These are phyloP conservation scores for Thalia dealbata DNA, from an alignment of 176 grass and related monocot genomes.

Conservation along the genomic window DNA sequence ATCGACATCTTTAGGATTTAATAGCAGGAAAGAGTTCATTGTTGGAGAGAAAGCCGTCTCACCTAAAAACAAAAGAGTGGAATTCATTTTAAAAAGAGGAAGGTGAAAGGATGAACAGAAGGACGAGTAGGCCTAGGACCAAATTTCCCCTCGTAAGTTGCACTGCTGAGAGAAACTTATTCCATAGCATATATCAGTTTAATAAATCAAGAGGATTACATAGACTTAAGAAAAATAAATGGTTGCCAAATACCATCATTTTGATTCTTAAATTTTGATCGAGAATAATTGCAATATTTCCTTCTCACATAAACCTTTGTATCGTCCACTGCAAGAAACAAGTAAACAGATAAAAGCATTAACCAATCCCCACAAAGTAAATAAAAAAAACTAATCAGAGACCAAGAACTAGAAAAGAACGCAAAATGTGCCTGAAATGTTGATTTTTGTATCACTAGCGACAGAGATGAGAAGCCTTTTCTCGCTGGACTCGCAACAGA, in stretches of 20 bases:
- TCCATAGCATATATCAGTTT: background rate
- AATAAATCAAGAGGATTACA: background rate
- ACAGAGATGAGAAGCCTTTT: slow-evolving; percentile 40
- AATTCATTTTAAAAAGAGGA: background rate
- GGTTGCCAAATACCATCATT: slow-evolving; percentile 12
- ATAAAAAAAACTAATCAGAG: background rate
- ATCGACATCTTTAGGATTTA: slow-evolving; percentile 49
- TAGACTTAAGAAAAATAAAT: background rate
- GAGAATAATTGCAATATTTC: background rate
- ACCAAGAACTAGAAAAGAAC: background rate
- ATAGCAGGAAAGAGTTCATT: slow-evolving; percentile 34
- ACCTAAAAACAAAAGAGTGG: background rate
- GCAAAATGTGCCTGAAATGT: slow-evolving; percentile 32
- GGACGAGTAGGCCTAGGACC: background rate
- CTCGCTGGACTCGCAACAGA: slow-evolving; percentile 28
- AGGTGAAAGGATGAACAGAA: background rate
- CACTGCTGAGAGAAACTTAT: background rate
- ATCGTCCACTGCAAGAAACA: slow-evolving; percentile 31
- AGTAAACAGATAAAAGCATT: background rate
- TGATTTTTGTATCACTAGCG: slow-evolving; percentile 34
- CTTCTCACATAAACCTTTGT: slow-evolving; percentile 11
- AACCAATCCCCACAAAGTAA: background rate
- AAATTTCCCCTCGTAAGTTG: background rate
- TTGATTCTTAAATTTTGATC: slow-evolving; percentile 7
- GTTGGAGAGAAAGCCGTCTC: slow-evolving; percentile 7